A percentile compares a stretch with the other conserved stretches of the same genome.
Conservation (phyloP, 2,329 filamentous ascomycete genomes). For the Lomentospora prolificans region DNA sequence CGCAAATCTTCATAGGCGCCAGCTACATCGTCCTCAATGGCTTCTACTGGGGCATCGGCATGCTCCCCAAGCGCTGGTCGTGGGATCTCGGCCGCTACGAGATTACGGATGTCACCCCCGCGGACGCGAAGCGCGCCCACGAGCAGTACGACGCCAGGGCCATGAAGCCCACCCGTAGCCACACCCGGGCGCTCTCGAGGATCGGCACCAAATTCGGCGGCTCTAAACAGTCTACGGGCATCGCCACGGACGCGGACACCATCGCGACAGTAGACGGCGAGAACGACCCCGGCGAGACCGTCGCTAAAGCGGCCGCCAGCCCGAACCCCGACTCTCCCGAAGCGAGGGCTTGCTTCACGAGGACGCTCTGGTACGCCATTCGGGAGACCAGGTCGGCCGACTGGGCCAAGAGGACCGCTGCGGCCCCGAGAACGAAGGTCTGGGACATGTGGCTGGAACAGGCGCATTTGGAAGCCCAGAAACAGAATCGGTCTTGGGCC, state of each 20-base stretch:
- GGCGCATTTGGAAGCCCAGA: slow-evolving; percentile 30
- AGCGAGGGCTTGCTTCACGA: slow-evolving; percentile 30
- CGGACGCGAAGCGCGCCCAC: slow-evolving; percentile 27
- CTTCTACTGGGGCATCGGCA: slow-evolving; percentile 46
- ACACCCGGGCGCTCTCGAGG: background rate
- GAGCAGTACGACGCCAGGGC: background rate
- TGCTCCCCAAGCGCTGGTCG: slow-evolving; percentile 37
- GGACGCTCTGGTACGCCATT: slow-evolving; percentile 50
- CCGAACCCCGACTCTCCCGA: background rate
- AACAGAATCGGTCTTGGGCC: slow-evolving; percentile 26
- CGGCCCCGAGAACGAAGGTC: slow-evolving; percentile 39
- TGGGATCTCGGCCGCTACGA: slow-evolving; percentile 49
- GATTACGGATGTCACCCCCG: slow-evolving; percentile 28
- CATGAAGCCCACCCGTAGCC: background rate
- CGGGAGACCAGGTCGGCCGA: slow-evolving; percentile 39
- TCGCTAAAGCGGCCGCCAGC: background rate
- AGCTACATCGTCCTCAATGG: slow-evolving; percentile 51
- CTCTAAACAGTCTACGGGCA: background rate
- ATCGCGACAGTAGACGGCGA: background rate
- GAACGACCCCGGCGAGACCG: background rate
- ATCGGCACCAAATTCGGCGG: background rate
- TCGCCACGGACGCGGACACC: background rate
- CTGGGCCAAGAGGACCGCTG: slow-evolving; percentile 43
- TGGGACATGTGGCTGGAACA: slow-evolving; percentile 46
- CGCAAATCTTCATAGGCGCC: slow-evolving; percentile 47